These are phyloP conservation scores for Lasiodiplodia citricola DNA, from an alignment of 2,329 filamentous ascomycete species.

Conservation along the genomic window DNA sequence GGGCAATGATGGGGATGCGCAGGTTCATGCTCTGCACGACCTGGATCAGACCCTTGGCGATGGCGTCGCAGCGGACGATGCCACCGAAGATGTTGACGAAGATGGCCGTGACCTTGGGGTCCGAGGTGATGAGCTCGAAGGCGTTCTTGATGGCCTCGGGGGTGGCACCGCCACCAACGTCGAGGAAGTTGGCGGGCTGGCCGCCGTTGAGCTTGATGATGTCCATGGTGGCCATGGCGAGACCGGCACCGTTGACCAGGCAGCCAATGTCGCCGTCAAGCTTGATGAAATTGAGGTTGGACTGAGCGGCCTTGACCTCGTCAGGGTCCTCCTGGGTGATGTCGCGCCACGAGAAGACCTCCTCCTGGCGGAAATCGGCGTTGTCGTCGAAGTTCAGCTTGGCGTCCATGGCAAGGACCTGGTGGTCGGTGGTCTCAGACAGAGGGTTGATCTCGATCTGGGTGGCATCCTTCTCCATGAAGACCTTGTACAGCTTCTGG, in stretches of 20 bases:
- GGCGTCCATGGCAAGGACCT: conserved; percentile 98
- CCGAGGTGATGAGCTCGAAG: conserved; percentile 98
- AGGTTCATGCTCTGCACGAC: conserved; percentile 95
- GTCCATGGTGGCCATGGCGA: conserved; percentile 99
- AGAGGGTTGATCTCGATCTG: conserved; percentile 99
- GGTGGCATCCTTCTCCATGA: conserved; percentile 96
- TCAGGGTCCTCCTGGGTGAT: conserved; percentile 94
- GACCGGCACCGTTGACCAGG: conserved; percentile 97
- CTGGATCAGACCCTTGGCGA: conserved; percentile 93
- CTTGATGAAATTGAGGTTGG: conserved; percentile 99
- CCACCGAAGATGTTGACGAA: conserved; percentile 99
- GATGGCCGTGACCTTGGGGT: conserved; percentile 97
- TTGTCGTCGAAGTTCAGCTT: conserved; percentile 99
- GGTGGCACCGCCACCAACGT: conserved; percentile 96
- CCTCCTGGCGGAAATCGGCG: conserved; percentile 97
- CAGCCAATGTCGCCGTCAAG: conserved; percentile 99
- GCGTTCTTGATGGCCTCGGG: conserved; percentile 96
- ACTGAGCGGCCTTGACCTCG: conserved; percentile 95
- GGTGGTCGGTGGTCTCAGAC: conserved; percentile 96
- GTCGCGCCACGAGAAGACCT: conserved; percentile 92
- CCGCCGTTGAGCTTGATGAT: conserved; percentile 99
- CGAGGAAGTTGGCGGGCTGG: conserved; percentile 95
- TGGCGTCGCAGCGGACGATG: conserved; percentile 97
- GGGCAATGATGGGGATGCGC: conserved; percentile 93
- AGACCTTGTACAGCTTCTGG: conserved; percentile 98